Conservation (phyloP, 2,329 filamentous ascomycete species). For the Fusarium nelsonii region DNA sequence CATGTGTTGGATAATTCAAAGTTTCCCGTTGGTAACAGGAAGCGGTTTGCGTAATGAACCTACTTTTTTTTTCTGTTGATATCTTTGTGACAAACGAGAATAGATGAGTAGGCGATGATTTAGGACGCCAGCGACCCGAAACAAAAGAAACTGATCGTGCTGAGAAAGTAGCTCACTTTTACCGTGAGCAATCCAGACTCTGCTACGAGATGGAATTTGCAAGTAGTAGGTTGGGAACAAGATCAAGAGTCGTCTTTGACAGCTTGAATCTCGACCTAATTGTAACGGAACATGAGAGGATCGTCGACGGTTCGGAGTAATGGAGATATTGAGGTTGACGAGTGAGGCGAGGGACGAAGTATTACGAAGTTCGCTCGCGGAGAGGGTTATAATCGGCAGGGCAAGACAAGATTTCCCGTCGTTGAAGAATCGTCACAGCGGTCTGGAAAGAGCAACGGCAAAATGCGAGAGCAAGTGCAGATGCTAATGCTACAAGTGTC, state of each 20-base stretch:
- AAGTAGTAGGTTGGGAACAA: conserved; percentile 38
- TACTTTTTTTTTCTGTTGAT: conserved; percentile 45
- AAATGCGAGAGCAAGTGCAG: conserved; percentile 45
- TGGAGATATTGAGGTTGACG: conserved; percentile 35
- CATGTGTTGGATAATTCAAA: not conserved
- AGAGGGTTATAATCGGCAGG: conserved; percentile 33
- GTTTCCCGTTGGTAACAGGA: conserved; percentile 11
- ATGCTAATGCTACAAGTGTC: conserved; percentile 47
- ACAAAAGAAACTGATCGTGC: conserved; percentile 57
- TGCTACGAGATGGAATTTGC: conserved; percentile 40
- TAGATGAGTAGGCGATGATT: conserved; percentile 53
- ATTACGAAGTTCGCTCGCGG: conserved; percentile 47
- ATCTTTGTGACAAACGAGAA: conserved; percentile 46
- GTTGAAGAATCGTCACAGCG: conserved; percentile 45
- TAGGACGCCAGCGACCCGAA: conserved; percentile 70
- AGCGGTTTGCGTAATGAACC: conserved; percentile 31
- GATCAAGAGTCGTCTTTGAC: conserved; percentile 51
- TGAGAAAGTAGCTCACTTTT: conserved; percentile 59
- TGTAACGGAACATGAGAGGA: conserved; percentile 52
- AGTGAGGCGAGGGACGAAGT: conserved; percentile 38
- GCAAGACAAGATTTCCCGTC: conserved; percentile 43
- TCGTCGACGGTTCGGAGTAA: conserved; percentile 39
- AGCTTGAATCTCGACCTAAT: conserved; percentile 50
- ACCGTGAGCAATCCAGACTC: conserved; percentile 57
- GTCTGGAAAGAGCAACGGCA: conserved; percentile 46